A percentile compares a stretch with the other conserved stretches of the same genome.
Evolutionary conservation across 169 alveolate species (phyloP).

Genomic region (Cryptosporidium ubiquitum): DNA sequence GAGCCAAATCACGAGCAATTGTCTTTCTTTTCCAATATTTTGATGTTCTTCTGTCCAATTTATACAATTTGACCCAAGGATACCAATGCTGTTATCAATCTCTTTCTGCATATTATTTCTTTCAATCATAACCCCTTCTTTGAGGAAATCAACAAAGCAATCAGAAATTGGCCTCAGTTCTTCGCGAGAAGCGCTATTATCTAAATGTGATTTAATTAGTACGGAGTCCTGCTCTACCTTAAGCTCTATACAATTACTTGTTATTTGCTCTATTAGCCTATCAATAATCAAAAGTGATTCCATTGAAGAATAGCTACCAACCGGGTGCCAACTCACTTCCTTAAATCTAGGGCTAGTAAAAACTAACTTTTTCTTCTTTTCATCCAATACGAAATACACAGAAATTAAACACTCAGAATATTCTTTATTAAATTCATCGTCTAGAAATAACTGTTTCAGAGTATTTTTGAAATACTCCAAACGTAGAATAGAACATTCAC

Average conservation of each 20-base stretch:
- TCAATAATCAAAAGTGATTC: background rate
- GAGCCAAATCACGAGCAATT: slow-evolving; percentile 25
- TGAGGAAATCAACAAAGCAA: background rate
- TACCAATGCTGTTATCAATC: background rate
- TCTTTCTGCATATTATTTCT: background rate
- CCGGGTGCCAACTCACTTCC: slow-evolving; percentile 19
- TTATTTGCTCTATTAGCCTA: background rate
- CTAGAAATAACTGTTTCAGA: background rate
- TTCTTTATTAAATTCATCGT: slow-evolving; percentile 17
- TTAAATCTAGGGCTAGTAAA: slow-evolving; percentile 6
- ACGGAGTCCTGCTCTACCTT: background rate
- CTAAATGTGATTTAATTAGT: background rate
- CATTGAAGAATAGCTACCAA: slow-evolving; percentile 8
- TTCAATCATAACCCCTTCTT: background rate
- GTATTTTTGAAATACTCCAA: background rate
- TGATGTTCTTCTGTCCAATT: slow-evolving; percentile 8
- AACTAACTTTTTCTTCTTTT: background rate
- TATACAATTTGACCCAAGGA: background rate
- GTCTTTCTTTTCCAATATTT: slow-evolving; percentile 33
- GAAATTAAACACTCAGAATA: slow-evolving; percentile 43
- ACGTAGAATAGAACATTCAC: background rate
- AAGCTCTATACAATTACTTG: background rate
- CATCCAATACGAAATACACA: slow-evolving; percentile 4
- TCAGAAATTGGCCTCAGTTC: background rate
- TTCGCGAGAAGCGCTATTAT: background rate